phyloP scores from a whole-genome alignment of 352 stramenopile species.

The Blastocystis sp. region DNA sequence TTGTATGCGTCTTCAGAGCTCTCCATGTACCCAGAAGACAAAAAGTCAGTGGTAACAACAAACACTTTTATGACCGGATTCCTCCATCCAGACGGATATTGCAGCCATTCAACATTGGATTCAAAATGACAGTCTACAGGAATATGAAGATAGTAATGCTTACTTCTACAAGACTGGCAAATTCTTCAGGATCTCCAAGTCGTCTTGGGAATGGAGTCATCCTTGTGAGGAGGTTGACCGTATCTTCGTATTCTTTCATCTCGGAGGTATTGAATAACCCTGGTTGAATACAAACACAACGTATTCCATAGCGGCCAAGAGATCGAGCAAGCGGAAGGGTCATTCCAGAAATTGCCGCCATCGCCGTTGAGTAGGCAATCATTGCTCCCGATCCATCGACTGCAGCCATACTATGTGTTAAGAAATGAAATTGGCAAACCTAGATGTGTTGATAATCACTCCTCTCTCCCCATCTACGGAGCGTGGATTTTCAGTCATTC shows the following conservation, averaged over 20 bases:
- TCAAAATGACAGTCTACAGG: neutral
- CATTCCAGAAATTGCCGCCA: conserved; percentile 43
- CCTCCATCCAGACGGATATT: conserved; percentile 49
- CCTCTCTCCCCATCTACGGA: neutral
- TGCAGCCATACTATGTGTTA: conserved; percentile 6
- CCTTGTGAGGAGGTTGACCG: conserved; percentile 14
- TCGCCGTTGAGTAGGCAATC: conserved; percentile 20
- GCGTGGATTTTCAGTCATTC: neutral
- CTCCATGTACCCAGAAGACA: too few relatives aligned
- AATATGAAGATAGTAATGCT: neutral
- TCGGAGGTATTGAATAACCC: conserved; percentile 27
- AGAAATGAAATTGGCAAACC: neutral
- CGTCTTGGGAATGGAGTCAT: conserved; percentile 34
- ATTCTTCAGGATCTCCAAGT: conserved; percentile 33
- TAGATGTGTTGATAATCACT: conserved; percentile 58
- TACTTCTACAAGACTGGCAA: conserved; percentile 17
- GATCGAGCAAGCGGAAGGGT: conserved; percentile 21
- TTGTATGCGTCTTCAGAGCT: too few relatives aligned
- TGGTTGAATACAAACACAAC: neutral
- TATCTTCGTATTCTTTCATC: conserved; percentile 35
- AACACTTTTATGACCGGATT: conserved; percentile 6
- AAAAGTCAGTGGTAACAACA: too few relatives aligned
- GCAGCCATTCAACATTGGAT: conserved; percentile 51
- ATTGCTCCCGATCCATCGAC: conserved; percentile 31
- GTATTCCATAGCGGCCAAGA: conserved; percentile 31